phyloP scores from a whole-genome alignment of 805 yeast genomes.

The Teunomyces barrocoloradensis region DNA sequence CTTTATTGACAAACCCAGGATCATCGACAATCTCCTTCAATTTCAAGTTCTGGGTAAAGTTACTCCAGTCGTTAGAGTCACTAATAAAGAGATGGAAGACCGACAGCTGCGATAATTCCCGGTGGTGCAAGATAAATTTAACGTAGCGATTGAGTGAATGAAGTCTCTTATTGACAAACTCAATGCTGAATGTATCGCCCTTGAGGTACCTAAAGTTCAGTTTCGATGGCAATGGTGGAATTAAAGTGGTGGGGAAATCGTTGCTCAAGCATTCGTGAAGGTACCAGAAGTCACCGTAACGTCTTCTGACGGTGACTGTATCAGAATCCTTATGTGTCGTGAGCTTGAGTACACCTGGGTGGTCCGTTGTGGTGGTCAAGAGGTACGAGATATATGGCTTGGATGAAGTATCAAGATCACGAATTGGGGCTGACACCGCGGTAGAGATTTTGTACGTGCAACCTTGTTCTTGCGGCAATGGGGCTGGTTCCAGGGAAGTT shows the following conservation, averaged over 20 bases:
- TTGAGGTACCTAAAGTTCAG: conserved; percentile 87
- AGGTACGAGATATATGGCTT: conserved; percentile 76
- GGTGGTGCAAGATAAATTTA: conserved; percentile 71
- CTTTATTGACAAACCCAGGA: conserved; percentile 28
- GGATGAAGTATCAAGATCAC: conserved; percentile 66
- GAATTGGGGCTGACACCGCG: conserved; percentile 58
- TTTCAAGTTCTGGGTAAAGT: conserved; percentile 59
- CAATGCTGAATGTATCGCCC: conserved; percentile 86
- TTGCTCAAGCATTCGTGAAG: conserved; percentile 69
- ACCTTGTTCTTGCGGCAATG: too few species aligned
- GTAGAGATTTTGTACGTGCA: conserved; percentile 14
- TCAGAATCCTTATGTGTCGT: conserved; percentile 13
- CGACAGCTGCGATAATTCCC: conserved; percentile 64
- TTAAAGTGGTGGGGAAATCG: conserved; percentile 80
- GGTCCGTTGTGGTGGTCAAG: conserved; percentile 60
- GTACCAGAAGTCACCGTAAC: conserved; percentile 85
- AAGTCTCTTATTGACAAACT: conserved; percentile 80
- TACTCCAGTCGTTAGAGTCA: conserved; percentile 72
- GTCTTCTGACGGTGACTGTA: conserved; percentile 51
- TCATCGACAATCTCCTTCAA: conserved; percentile 20
- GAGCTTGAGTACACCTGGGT: conserved; percentile 50
- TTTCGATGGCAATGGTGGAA: conserved; percentile 94
- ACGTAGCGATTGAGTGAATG: conserved; percentile 77
- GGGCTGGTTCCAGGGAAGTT: too few species aligned
- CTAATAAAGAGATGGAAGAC: conserved; percentile 65